phyloP scores from a whole-genome alignment of 345 rosid species.

The Pelargonium nanum region DNA sequence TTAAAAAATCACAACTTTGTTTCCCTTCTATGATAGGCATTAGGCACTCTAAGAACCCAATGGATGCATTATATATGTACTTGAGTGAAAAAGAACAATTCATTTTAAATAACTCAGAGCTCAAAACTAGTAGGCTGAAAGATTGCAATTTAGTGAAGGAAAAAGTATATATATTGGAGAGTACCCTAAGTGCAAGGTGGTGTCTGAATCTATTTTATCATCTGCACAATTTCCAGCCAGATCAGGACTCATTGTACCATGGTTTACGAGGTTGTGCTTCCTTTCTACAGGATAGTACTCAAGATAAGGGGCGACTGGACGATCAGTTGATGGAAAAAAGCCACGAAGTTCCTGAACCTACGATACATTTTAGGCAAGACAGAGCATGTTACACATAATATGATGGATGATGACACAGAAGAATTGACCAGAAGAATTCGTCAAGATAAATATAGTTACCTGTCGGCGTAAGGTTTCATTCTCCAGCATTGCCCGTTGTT shows the following conservation, averaged over 20 bases:
- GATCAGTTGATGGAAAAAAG: slow-evolving; percentile 41
- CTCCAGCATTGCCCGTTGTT: slow-evolving; percentile 69
- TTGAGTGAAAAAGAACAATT: not conserved
- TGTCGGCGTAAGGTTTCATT: slow-evolving; percentile 85
- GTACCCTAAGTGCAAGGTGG: slow-evolving; percentile 79
- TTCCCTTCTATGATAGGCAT: no score
- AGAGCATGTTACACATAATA: not conserved
- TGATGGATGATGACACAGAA: not conserved
- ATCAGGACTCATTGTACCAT: slow-evolving; percentile 28
- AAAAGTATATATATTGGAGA: not conserved
- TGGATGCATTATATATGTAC: not conserved
- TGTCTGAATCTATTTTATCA: slow-evolving; percentile 69
- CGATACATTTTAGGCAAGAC: slow-evolving; percentile 2
- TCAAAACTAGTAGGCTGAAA: no score
- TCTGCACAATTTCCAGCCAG: slow-evolving; percentile 22
- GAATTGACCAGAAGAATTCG: not conserved
- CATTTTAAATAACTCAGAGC: no score
- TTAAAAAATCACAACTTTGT: no score
- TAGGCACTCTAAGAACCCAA: no score
- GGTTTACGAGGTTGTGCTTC: slow-evolving; percentile 27
- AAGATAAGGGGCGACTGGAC: slow-evolving; percentile 32
- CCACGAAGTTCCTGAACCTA: slow-evolving; percentile 79
- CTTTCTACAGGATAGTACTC: slow-evolving; percentile 45
- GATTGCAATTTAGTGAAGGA: slow-evolving; percentile 1
- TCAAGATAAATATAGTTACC: slow-evolving; percentile 27